phyloP scores from a whole-genome alignment of 345 rosid species.

The Fremontodendron californicum region DNA sequence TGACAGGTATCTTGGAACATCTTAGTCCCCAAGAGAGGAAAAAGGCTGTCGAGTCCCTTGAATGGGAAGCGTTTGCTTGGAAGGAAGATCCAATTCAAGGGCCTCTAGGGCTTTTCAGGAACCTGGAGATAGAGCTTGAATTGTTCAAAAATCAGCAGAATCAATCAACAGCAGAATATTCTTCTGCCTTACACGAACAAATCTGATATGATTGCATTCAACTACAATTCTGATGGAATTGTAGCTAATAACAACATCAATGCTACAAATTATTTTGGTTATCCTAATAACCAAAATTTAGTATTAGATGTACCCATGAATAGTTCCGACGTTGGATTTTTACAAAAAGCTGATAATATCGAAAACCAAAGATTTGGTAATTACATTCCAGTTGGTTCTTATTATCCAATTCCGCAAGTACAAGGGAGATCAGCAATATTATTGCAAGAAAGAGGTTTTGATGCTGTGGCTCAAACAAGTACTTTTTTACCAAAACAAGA shows the following conservation, averaged over 20 bases:
- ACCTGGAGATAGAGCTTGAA: neutral
- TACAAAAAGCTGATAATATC: neutral
- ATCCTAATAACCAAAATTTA: neutral
- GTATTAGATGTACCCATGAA: neutral
- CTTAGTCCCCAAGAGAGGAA: neutral
- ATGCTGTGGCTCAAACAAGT: neutral
- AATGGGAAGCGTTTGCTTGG: constrained; percentile 34
- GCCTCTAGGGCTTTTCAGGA: constrained; percentile 18
- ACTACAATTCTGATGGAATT: neutral
- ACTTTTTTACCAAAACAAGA: neutral
- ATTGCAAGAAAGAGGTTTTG: neutral
- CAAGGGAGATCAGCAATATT: neutral
- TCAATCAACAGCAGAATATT: neutral
- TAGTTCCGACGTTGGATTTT: neutral
- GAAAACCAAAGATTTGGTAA: neutral
- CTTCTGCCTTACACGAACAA: neutral
- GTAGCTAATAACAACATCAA: neutral
- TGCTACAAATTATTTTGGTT: neutral
- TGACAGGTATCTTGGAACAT: neutral
- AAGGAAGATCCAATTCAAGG: constrained; percentile 20
- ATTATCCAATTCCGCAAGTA: neutral
- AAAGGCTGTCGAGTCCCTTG: constrained; percentile 10
- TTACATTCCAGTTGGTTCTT: neutral
- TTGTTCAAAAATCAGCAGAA: neutral
- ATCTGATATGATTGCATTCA: neutral